A percentile compares a stretch with the other conserved stretches of the same genome.
Conservation (phyloP, 75 land plant species). For the Cunninghamia lanceolata region DNA sequence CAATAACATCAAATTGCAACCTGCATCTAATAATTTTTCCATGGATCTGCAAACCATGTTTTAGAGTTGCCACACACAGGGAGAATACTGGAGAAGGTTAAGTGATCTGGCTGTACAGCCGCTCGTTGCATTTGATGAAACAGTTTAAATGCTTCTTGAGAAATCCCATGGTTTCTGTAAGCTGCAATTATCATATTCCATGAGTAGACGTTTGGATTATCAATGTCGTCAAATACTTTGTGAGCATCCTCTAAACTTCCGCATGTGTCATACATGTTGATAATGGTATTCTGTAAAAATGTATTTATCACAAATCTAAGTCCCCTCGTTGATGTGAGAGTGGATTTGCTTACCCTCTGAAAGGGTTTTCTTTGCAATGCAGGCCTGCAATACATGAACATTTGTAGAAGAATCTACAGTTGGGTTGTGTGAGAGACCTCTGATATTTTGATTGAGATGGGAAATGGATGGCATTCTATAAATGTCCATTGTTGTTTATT, state of each 20-base stretch:
- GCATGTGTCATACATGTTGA: slow-evolving; percentile 25
- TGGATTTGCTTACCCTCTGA: neutral
- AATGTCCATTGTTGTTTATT: neutral
- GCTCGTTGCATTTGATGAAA: slow-evolving; percentile 30
- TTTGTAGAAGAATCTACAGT: neutral
- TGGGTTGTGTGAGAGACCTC: neutral
- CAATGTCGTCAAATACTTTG: slow-evolving; percentile 42
- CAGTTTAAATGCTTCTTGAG: slow-evolving; percentile 18
- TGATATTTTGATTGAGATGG: neutral
- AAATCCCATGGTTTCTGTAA: slow-evolving; percentile 15
- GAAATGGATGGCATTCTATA: neutral
- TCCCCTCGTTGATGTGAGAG: neutral
- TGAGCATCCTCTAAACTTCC: slow-evolving; percentile 10
- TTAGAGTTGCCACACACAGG: slow-evolving; percentile 4
- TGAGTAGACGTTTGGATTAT: slow-evolving; percentile 23
- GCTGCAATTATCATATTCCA: slow-evolving; percentile 43
- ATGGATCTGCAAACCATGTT: slow-evolving; percentile 11
- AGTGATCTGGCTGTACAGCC: slow-evolving; percentile 23
- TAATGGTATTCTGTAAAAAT: neutral
- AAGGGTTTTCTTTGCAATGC: neutral
- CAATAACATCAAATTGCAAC: slow-evolving; percentile 20
- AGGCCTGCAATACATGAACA: neutral
- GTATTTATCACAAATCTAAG: neutral
- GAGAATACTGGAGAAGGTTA: slow-evolving; percentile 26
- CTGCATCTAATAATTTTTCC: slow-evolving; percentile 6